These are phyloP conservation scores for Globisporangium cystogenes DNA, from an alignment of 352 stramenopile genomes.

Conservation along the genomic window DNA sequence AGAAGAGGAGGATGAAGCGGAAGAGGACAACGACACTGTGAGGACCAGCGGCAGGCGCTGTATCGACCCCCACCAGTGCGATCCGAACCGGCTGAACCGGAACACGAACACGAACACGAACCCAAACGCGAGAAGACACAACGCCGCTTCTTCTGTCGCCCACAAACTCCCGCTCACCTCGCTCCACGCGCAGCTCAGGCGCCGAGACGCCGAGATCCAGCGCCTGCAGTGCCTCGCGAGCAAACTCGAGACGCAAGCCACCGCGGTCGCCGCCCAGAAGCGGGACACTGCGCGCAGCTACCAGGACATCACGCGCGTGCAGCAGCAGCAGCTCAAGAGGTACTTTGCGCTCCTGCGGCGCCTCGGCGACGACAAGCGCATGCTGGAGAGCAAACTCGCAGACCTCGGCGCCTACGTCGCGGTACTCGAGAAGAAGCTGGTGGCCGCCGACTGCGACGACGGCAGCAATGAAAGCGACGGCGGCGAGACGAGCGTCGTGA, in stretches of 20 bases:
- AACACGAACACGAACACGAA: too few species aligned
- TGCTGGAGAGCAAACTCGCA: constrained; percentile 14
- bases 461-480: background rate
- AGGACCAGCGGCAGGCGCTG: too few species aligned
- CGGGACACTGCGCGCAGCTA: constrained; percentile 17
- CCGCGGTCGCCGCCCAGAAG: constrained; percentile 22
- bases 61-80: too few species aligned
- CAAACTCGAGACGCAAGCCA: constrained; percentile 24
- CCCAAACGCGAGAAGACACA: background rate
- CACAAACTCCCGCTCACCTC: constrained; percentile 32
- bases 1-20: too few species aligned
- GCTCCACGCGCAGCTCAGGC: constrained; percentile 26
- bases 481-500: background rate
- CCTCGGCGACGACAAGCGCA: constrained; percentile 20
- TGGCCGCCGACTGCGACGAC: background rate
- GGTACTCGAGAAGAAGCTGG: constrained; percentile 29
- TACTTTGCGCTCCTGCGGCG: constrained; percentile 24
- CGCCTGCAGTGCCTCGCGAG: constrained; percentile 20
- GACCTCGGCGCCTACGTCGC: constrained; percentile 18
- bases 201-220: constrained; percentile 26
- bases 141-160: constrained; percentile 10
- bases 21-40: too few species aligned
- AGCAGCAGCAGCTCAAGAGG: constrained; percentile 35
- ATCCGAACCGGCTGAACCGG: background rate
- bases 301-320: constrained; percentile 20